Evolutionary conservation across 2,329 filamentous ascomycete genomes (phyloP).

Genomic region (Biscogniauxia mediterranea): DNA sequence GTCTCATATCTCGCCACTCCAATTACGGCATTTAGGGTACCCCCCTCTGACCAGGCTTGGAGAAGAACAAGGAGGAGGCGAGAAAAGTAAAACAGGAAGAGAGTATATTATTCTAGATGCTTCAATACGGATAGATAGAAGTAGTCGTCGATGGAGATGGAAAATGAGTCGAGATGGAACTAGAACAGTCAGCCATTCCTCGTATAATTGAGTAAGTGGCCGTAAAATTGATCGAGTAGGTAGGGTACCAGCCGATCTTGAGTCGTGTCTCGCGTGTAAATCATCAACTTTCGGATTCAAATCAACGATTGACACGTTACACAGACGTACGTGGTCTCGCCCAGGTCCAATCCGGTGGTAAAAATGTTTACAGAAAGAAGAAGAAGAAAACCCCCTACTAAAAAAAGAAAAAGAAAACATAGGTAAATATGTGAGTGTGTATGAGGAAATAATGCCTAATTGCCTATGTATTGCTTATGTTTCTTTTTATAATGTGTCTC

Average conservation of each 20-base stretch:
- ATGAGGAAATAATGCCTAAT: neutral
- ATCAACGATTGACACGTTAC: constrained; percentile 8
- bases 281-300: neutral
- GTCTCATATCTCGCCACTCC: neutral
- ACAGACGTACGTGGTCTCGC: neutral
- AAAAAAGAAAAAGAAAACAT: neutral
- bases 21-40: no score
- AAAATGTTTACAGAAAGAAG: neutral
- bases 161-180: neutral
- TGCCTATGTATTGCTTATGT: neutral
- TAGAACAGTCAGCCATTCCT: neutral
- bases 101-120: neutral
- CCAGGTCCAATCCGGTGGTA: neutral
- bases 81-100: neutral
- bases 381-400: constrained; percentile 1
- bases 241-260: neutral
- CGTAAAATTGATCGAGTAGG: neutral
- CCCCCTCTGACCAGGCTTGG: neutral
- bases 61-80: neutral
- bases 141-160: neutral
- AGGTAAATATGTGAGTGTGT: no score
- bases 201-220: neutral
- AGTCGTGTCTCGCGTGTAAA: constrained; percentile 1
- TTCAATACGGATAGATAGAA: no score
- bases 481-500: neutral